Percentiles rank a stretch among this genome's conserved stretches.
Evolutionary conservation across 2,329 filamentous ascomycete species (phyloP).

Genomic region (Leptodontidium sp.): DNA sequence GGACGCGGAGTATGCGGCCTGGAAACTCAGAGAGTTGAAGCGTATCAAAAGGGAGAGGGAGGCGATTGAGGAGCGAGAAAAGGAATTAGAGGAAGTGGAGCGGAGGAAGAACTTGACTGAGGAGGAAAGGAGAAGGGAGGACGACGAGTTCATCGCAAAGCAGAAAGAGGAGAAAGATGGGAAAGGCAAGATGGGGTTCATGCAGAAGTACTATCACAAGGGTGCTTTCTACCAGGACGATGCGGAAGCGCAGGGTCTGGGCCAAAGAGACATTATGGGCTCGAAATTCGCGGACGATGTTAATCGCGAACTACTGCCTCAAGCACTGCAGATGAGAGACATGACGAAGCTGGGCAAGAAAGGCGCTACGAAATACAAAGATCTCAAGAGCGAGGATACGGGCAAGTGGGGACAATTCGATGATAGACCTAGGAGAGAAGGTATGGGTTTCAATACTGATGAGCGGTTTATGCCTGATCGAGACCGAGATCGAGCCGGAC

Average conservation of each 20-base stretch:
- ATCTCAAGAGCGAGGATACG: constrained; percentile 90
- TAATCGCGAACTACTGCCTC: constrained; percentile 83
- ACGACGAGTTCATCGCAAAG: constrained; percentile 76
- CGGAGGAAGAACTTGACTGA: constrained; percentile 84
- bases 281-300: constrained; percentile 84
- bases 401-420: constrained; percentile 80
- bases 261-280: constrained; percentile 86
- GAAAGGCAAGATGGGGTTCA: constrained; percentile 83
- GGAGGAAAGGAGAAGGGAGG: constrained; percentile 86
- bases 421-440: constrained; percentile 54
- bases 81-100: constrained; percentile 88
- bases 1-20: constrained; percentile 87
- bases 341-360: constrained; percentile 94
- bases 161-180: constrained; percentile 64
- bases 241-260: constrained; percentile 75
- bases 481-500: constrained; percentile 58
- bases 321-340: constrained; percentile 92
- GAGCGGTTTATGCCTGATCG: constrained; percentile 74
- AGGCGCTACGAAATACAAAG: constrained; percentile 87
- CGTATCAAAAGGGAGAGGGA: constrained; percentile 88
- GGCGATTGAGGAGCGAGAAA: constrained; percentile 83
- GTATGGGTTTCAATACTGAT: constrained; percentile 58
- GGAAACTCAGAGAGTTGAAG: constrained; percentile 91
- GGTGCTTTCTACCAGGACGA: constrained; percentile 95
- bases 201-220: constrained; percentile 98